These are phyloP conservation scores for Saccharomyces mikatae DNA, from an alignment of 805 yeast genomes.

Conservation along the genomic window DNA sequence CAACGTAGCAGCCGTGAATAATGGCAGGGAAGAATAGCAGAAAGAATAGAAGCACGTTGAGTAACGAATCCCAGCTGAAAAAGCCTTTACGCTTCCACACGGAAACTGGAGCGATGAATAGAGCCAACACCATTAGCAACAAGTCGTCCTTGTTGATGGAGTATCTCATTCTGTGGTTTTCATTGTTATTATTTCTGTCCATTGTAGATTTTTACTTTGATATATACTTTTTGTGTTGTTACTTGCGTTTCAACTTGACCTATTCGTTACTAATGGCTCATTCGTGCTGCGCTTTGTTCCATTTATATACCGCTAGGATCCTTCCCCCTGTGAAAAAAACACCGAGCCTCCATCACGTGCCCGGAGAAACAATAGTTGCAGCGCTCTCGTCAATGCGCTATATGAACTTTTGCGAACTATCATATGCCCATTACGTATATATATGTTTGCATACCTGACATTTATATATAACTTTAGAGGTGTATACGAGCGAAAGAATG, in stretches of 20 bases:
- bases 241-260: background rate
- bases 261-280: too few species aligned
- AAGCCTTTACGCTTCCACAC: constrained; percentile 20
- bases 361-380: background rate
- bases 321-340: background rate
- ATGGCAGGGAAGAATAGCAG: constrained; percentile 22
- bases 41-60: constrained; percentile 14
- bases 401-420: background rate
- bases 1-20: constrained; percentile 20
- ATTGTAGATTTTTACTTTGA: background rate
- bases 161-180: constrained; percentile 1
- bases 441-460: background rate
- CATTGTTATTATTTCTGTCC: background rate
- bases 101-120: constrained; percentile 20
- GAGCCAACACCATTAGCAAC: constrained; percentile 11
- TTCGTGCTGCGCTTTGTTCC: background rate
- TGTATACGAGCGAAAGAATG: background rate
- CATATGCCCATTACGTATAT: background rate
- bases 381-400: background rate
- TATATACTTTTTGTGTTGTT: background rate
- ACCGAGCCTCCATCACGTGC: background rate
- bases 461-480: background rate
- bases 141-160: constrained; percentile 22
- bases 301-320: background rate
- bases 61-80: constrained; percentile 14